Evolutionary conservation across 2,329 filamentous ascomycete genomes (phyloP).

Genomic region (Mariannaea sp.): DNA sequence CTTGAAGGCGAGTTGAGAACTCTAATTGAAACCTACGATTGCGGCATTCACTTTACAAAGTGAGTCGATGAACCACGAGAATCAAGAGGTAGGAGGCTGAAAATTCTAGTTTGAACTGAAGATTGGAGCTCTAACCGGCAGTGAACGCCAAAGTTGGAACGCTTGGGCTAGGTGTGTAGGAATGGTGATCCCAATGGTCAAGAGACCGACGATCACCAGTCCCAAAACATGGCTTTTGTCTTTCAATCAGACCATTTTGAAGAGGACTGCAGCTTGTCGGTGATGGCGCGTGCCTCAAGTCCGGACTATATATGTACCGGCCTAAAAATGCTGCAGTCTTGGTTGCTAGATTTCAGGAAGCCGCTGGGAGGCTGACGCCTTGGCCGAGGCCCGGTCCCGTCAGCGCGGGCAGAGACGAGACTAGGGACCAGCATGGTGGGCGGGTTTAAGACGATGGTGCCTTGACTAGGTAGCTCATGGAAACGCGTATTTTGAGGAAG

Average conservation of each 20-base stretch:
- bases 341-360: neutral
- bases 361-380: constrained; percentile 14
- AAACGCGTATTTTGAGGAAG: no score
- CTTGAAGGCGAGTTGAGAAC: no score
- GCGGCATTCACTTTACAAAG: neutral
- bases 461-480: no score
- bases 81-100: no score
- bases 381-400: neutral
- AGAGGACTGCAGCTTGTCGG: constrained; percentile 1
- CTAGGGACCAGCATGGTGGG: constrained; percentile 4
- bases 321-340: neutral
- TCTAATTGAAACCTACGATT: no score
- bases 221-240: constrained; percentile 11
- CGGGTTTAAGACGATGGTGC: constrained; percentile 6
- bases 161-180: constrained; percentile 8
- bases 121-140: neutral
- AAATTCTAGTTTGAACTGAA: neutral
- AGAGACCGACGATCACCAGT: constrained; percentile 10
- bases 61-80: no score
- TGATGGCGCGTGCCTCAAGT: neutral
- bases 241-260: constrained; percentile 10
- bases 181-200: constrained; percentile 4
- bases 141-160: neutral
- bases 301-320: neutral
- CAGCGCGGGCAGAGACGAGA: constrained; percentile 2